Percentiles rank a stretch among this genome's conserved stretches.
phyloP scores from a whole-genome alignment of 139 green algal genomes.

The Pleodorina starrii region DNA sequence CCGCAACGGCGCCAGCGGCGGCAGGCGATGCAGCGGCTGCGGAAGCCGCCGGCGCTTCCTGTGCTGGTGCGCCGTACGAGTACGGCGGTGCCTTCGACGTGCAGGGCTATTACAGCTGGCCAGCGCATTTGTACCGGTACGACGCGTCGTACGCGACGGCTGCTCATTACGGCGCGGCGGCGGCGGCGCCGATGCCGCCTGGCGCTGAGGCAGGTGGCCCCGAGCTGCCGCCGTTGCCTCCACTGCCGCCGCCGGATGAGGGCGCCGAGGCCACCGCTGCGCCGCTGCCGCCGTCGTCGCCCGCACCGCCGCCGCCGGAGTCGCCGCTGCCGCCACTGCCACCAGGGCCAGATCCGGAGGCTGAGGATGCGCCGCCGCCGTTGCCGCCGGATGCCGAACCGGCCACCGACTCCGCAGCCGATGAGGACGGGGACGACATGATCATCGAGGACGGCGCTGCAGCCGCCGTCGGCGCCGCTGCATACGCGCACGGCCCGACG shows the following conservation, averaged over 20 bases:
- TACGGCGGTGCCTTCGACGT: background rate
- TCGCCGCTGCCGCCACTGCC: background rate
- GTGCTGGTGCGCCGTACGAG: background rate
- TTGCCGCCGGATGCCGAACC: background rate
- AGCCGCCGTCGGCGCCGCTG: background rate
- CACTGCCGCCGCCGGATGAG: background rate
- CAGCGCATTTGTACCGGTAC: slow-evolving; percentile 26
- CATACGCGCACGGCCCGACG: too few species aligned
- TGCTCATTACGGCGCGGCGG: background rate
- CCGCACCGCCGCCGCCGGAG: background rate
- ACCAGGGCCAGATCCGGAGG: background rate
- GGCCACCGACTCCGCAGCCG: background rate
- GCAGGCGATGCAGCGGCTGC: background rate
- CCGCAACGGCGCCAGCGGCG: background rate
- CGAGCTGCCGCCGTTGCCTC: background rate
- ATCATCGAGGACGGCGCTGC: slow-evolving; percentile 2
- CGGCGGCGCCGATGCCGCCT: background rate
- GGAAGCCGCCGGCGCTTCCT: background rate
- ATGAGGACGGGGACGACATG: slow-evolving; percentile 30
- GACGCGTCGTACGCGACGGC: background rate
- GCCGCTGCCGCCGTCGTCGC: slow-evolving; percentile 7
- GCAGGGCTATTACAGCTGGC: slow-evolving; percentile 39
- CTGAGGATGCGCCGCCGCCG: background rate
- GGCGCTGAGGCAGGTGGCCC: background rate
- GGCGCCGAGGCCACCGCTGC: background rate